These are phyloP conservation scores for Lepraria neglecta DNA, from an alignment of 495 filamentous ascomycete species.

Conservation along the genomic window DNA sequence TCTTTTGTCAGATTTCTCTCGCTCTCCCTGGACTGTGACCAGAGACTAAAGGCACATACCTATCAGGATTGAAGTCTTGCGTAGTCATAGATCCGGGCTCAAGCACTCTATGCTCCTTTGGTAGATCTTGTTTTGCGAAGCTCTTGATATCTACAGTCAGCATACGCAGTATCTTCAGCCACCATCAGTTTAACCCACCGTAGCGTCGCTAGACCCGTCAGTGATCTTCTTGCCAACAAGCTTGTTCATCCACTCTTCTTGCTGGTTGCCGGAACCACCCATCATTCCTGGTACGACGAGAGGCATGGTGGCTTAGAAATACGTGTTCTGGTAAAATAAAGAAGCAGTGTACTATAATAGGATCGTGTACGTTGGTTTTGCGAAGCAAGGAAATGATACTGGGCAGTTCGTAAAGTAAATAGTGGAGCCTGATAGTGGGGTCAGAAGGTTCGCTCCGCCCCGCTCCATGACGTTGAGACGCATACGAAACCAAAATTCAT, in stretches of 20 bases:
- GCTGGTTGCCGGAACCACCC: slow-evolving; percentile 41
- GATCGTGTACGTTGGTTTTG: neutral
- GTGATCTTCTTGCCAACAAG: slow-evolving; percentile 68
- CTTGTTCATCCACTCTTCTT: slow-evolving; percentile 64
- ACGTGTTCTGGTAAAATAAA: neutral
- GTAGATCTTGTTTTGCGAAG: slow-evolving; percentile 71
- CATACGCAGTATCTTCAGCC: neutral
- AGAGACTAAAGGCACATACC: slow-evolving; percentile 36
- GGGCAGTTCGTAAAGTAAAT: neutral
- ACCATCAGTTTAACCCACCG: neutral
- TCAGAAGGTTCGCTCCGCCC: slow-evolving; percentile 14
- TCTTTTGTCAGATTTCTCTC: slow-evolving; percentile 5
- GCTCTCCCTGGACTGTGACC: neutral
- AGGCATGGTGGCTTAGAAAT: slow-evolving; percentile 56
- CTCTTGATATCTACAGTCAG: slow-evolving; percentile 41
- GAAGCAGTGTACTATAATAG: neutral
- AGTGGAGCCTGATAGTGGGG: slow-evolving; percentile 5
- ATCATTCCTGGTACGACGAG: slow-evolving; percentile 71
- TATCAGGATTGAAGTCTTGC: slow-evolving; percentile 54
- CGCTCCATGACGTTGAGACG: slow-evolving; percentile 12
- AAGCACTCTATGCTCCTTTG: slow-evolving; percentile 59
- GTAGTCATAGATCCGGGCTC: slow-evolving; percentile 56
- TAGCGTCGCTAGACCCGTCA: slow-evolving; percentile 29
- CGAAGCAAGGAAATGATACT: neutral
- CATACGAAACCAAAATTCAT: neutral